Conservation (phyloP, 2,329 filamentous ascomycete species). For the Claviceps spartinae region DNA sequence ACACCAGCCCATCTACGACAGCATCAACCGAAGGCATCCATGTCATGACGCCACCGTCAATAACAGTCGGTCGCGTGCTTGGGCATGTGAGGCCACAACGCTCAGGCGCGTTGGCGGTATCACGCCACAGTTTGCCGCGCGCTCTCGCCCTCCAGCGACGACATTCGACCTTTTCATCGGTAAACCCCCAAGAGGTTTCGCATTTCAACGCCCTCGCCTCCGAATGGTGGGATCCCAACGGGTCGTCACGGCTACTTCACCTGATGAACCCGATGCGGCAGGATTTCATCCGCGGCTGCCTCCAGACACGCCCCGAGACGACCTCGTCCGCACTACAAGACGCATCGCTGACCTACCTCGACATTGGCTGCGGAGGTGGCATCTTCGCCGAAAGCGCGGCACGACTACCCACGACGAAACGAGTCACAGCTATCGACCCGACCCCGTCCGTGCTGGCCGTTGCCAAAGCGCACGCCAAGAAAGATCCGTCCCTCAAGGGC, state of each 20-base stretch:
- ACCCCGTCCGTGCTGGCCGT: constrained; percentile 60
- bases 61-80: constrained; percentile 1
- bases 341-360: constrained; percentile 54
- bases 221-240: constrained; percentile 94
- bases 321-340: constrained; percentile 13
- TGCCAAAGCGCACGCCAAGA: constrained; percentile 60
- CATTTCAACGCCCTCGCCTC: constrained; percentile 92
- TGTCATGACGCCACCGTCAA: constrained; percentile 2
- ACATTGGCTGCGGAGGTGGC: constrained; percentile 89
- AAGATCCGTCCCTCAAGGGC: constrained; percentile 52
- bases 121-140: not conserved
- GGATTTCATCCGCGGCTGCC: constrained; percentile 72
- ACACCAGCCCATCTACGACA: not conserved
- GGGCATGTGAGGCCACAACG: not conserved
- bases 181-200: constrained; percentile 78
- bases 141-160: constrained; percentile 1
- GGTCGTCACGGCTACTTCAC: constrained; percentile 81
- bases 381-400: constrained; percentile 89
- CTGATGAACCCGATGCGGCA: constrained; percentile 97
- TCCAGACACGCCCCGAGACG: constrained; percentile 34
- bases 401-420: constrained; percentile 45
- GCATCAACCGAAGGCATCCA: not conserved
- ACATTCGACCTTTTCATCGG: constrained; percentile 43
- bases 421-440: constrained; percentile 67
- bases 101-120: not conserved